Evolutionary conservation across 2,329 filamentous ascomycete species (phyloP).

Genomic region (Sporothrix schenckii): DNA sequence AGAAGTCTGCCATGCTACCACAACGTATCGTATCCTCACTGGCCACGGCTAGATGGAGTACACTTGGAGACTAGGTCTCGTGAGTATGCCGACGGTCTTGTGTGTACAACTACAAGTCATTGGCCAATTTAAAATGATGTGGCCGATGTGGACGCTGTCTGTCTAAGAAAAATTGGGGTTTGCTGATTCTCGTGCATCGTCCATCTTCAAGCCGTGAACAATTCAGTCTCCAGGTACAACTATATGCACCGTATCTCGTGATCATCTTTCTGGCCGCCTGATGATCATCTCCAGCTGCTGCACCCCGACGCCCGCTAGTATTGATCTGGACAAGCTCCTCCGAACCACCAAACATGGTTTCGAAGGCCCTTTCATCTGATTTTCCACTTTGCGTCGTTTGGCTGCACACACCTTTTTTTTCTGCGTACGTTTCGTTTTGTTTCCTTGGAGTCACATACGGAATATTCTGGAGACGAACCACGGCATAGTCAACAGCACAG

Average conservation of each 20-base stretch:
- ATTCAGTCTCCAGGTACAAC: neutral
- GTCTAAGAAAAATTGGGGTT: no score
- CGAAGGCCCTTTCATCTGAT: neutral
- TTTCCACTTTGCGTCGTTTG: neutral
- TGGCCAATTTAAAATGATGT: neutral
- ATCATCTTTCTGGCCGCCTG: neutral
- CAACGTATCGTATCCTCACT: neutral
- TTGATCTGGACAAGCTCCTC: conserved; percentile 11
- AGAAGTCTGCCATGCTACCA: neutral
- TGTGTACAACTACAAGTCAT: neutral
- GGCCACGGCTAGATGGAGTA: neutral
- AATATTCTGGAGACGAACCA: neutral
- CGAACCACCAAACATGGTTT: neutral
- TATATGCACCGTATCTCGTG: conserved; percentile 12
- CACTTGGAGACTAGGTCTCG: neutral
- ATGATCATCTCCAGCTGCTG: conserved; percentile 6
- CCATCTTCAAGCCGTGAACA: conserved; percentile 1
- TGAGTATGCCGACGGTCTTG: neutral
- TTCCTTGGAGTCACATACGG: neutral
- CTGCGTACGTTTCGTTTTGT: neutral
- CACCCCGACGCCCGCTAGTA: neutral
- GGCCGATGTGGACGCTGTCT: neutral
- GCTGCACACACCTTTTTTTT: neutral
- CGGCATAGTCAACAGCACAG: neutral
- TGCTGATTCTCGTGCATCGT: neutral